Base-by-base conservation (phyloP, 2,329 filamentous ascomycete species). In the Pseudocercospora fijiensis region DNA sequence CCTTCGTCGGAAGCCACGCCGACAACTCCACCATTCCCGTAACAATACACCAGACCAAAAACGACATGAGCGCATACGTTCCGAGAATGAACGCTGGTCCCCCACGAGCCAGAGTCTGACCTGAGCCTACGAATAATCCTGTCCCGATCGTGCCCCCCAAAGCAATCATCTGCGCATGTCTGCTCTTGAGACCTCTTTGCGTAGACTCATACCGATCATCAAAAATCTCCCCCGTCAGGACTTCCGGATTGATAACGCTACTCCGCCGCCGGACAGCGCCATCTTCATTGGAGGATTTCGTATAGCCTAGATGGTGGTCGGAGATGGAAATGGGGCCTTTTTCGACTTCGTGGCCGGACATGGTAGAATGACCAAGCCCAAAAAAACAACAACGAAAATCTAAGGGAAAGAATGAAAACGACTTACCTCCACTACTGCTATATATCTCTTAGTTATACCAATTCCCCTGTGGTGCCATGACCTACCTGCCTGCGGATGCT, bases 1-100 rank as follows among this genome's bases (percentile, higher is more conserved):
- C 81, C 33, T 83, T 78, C 66, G 85, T 75, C 8, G 86, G 84
- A 52, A 88, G 80, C 78, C 85, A 87, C 37, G 85, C 81, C 9
- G 85, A 83, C 74, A 88, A 82, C 71, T 85, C 83, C n/a, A 80
- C 80, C 10, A 82, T 79, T 56, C 78, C 79, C 37, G 80, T 81
- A 13, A 87, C 81, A 66, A 79, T 70, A 55, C 74, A 73, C 63
- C 74, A 76, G 64, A 83, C 71, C 68, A 82, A 61, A 45, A 80
- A 72, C 43, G 78, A 75, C 66, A 83, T 76, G 47, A 82, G 68
- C 18, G 72, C 65, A 68, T 76, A 78, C 65, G 76, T 74, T 55
- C 76, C 70, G 53, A 84, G 71, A n/a, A 80, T 75, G 63, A 79
- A 79, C 11, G 76, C 73, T 11, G 80, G 78, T 10, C 80, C 73